These are phyloP conservation scores for Neurospora sp. DNA, from an alignment of 2,329 filamentous ascomycete genomes.

Conservation along the genomic window DNA sequence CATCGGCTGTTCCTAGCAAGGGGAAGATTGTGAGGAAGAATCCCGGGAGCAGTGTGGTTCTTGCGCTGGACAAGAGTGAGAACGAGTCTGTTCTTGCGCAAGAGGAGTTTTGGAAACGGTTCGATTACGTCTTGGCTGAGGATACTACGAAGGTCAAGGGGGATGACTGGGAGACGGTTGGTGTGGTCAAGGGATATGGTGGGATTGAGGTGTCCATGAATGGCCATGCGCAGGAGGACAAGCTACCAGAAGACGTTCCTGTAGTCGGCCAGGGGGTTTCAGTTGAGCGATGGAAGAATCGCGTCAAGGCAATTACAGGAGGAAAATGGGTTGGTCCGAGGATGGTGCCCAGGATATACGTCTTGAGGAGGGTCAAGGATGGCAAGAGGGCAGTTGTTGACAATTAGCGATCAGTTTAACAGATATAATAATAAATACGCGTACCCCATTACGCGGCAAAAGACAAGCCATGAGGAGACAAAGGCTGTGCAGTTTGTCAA, in stretches of 20 bases:
- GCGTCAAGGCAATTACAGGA: slow-evolving; percentile 37
- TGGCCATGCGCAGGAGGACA: slow-evolving; percentile 20
- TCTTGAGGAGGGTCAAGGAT: slow-evolving; percentile 30
- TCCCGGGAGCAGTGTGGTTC: slow-evolving; percentile 3
- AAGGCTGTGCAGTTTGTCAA: not conserved
- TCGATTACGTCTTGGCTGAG: slow-evolving; percentile 54
- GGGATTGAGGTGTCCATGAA: slow-evolving; percentile 50
- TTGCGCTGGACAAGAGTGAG: slow-evolving; percentile 54
- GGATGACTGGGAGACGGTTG: slow-evolving; percentile 45
- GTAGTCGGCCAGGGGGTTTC: slow-evolving; percentile 36
- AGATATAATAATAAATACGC: not conserved
- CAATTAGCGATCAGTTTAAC: not conserved
- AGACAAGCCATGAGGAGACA: not conserved
- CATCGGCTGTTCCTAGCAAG: slow-evolving; percentile 15
- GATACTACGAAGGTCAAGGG: slow-evolving; percentile 38
- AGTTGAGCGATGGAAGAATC: slow-evolving; percentile 29
- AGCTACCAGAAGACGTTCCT: slow-evolving; percentile 9
- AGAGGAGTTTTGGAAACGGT: slow-evolving; percentile 49
- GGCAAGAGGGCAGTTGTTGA: not conserved
- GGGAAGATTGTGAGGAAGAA: slow-evolving; percentile 1
- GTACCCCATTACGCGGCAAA: not conserved
- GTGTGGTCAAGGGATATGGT: slow-evolving; percentile 45
- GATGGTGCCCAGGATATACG: slow-evolving; percentile 45
- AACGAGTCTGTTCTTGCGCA: slow-evolving; percentile 31
- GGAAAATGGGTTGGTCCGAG: slow-evolving; percentile 57